Evolutionary conservation across 768 basidiomycete species (phyloP), one percentile per base, ranked within the genome.

Genomic region (Suillus hirtellus): DNA sequence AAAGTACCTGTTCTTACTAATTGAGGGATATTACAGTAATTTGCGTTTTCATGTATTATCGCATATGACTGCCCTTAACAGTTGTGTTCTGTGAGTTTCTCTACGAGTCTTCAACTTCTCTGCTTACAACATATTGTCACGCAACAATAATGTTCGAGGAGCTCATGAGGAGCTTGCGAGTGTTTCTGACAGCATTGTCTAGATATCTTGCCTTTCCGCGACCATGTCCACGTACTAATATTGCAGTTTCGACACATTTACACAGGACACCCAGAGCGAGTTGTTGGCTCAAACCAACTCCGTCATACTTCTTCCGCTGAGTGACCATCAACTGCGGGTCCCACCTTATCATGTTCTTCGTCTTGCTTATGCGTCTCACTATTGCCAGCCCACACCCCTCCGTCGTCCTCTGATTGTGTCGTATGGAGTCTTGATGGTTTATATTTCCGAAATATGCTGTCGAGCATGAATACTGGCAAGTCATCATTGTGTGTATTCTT

Each of bases 401-500:
- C 31, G 10, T n/a, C 52, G 17, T n/a, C 53, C 10, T 35, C 12
- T 21, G 21, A 6, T 54, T n/a, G 35, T 37, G 34, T 6, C 34
- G n/a, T n/a, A 12, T n/a, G 37, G 10, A 19, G 11, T 31, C 49
- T 63, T 55, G 31, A 64, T 47, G 6, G 3, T 40, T 14, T 24
- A 19, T 27, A 10, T 40, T 49, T 42, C 6, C 44, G 73, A 72
- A 63, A 27, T 65, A 67, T 42, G 64, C 63, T 3, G 14, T 72
- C 5, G 64, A 68, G 24, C 49, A 62, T 10, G 62, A 62, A n/a
- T 73, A 69, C 63, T 75, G 69, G 73, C 69, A 44, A 47, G 47
- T 59, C 24, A 55, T 21, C 14, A n/a, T 34, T 60, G 12, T 37
- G 31, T n/a, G 37, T 38, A 9, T 59, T 6, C 37, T 5, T 59